Base-by-base conservation (phyloP, 163 green algal species). In the Chlorella variabilis region DNA sequence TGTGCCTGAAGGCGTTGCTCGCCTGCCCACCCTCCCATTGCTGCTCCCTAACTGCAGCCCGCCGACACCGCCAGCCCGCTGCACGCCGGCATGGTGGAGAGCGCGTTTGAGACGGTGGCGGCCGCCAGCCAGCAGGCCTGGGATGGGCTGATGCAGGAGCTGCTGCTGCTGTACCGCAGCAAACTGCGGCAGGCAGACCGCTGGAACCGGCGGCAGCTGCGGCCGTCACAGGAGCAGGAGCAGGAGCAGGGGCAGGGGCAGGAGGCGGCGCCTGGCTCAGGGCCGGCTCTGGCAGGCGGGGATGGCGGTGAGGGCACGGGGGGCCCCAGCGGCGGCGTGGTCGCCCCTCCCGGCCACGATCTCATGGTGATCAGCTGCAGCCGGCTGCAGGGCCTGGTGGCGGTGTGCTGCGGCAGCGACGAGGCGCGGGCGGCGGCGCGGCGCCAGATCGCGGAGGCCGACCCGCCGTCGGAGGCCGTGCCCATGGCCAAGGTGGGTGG, bases 321-420 rank as follows among this genome's bases (percentile, higher is more conserved):
- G 33, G 1, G 49, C 18, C 17, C 34, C 36, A 66, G 67, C 42
- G 31, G 56, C 31, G 15, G 20, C 25, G 33, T 27, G 0, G 8
- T 45, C 1, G 58, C 65, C 45, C 38, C 63, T 6, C 54, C 61
- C 7, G 56, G 49, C 25, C 36, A 21, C 27, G 84, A 86, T n/a
- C 59, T 91, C 7, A 87, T 91, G 80, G 79, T 68, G 62, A 82
- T 91, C 2, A 29, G 31, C 13, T 31, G 75, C 4, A 66, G 41
- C 5, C 33, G 59, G 0, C 62, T 81, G 49, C 48, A 83, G 25
- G 82, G 61, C 4, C 48, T 88, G 48, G 23, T 83, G 23, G 78
- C 89, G 51, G 31, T 92, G 21, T 83, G 82, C 33, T 71, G 74
- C 56, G 67, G 65, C 58, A 78, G 59, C 41, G 23, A 51, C 3